Evolutionary conservation across 805 yeast species (phyloP), one percentile per base, ranked within the genome.

Genomic region (Hanseniaspora singularis): DNA sequence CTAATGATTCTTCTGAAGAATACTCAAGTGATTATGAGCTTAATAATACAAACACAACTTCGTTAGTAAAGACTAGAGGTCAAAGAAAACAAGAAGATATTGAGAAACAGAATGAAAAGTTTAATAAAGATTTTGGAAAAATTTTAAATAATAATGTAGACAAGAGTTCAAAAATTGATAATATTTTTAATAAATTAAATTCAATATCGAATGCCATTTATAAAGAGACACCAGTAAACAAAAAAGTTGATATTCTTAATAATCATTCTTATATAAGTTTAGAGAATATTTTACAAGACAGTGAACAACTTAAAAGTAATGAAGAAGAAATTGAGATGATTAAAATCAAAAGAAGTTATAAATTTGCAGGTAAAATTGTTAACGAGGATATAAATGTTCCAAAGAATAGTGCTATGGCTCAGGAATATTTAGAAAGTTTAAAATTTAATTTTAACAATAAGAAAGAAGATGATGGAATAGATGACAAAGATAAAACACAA

Each of bases 311-410:
- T 10, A 22, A 48, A 4, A 33, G 28, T 1, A 36, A 40, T 2
- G 22, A 33, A 5, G 33, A 43, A 5, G 57, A 55, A 15, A 71
- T 68, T 15, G 77, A 78, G 42, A 71, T 71, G 57, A 73, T 89
- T 48, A 74, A 76, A 54, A 87, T 89, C 49, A 78, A 74, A 50
- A 71, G 92, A 51, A 74, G 79, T 2, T 89, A 84, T 59, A 81
- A 83, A 49, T 89, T 86, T 70, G 97, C 98, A 0, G 96, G 96
- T 5, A 82, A 82, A 55, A 68, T 77, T 2, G 70, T 81, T 1
- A 74, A 81, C 0, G 95, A 88, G 56, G 79, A 79, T 50, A 86
- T 84, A 61, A 68, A 71, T 62, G 96, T 92, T 1, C 81, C 76
- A 39, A 73, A 72, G 7, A 70, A 75, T 38, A 81, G 95, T 8